Evolutionary conservation across 257 asterid genomes (phyloP), one percentile per base, ranked within the genome.

Genomic region (Solanum dulcamara): DNA sequence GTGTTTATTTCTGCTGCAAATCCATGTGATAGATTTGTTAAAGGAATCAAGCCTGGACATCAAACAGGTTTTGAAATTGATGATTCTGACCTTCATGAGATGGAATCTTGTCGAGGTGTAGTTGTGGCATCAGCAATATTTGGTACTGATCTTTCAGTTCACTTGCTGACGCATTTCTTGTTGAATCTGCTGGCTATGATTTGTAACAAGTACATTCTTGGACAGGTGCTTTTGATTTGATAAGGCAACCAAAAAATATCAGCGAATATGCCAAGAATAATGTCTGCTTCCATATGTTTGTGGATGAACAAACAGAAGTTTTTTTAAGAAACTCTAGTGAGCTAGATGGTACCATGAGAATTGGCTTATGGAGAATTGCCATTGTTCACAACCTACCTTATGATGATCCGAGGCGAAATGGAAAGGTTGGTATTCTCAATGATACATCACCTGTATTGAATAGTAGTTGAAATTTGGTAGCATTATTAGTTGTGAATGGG

Each of bases 61-160:
- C 89, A 84, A 86, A 93, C 99, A 42, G 98, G 97, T 85, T 96
- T 94, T 84, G 95, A 96, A 89, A 93, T 96, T 84, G 93, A 91
- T 88, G 95, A 92, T 75, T 75, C 93, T 81, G 97, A 94, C 89
- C 98, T 96, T 88, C 87, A 87, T 84, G 96, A 91, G 85, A 96
- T 96, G 98, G 98, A 93, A 86, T 89, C 87, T 67, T 96, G 99
- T 89, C 91, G 88, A 86, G 97, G 97, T 66, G 93, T 93, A 55
- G 95, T 94, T 77, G 98, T 96, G 13, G 98, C 99, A 74, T 94
- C 99, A n/a, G 99, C 99, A 88, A 92, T 94, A 87, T 96, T 96
- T 90, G 98, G 98, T 96, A 93, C 53, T 48, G 67, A 87, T 88
- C 70, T 64, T 85, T 72, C 77, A 10, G 35, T 57, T 44, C 68